Evolutionary conservation across 176 grass and related monocot species (phyloP).

Genomic region (Leersia perrieri): DNA sequence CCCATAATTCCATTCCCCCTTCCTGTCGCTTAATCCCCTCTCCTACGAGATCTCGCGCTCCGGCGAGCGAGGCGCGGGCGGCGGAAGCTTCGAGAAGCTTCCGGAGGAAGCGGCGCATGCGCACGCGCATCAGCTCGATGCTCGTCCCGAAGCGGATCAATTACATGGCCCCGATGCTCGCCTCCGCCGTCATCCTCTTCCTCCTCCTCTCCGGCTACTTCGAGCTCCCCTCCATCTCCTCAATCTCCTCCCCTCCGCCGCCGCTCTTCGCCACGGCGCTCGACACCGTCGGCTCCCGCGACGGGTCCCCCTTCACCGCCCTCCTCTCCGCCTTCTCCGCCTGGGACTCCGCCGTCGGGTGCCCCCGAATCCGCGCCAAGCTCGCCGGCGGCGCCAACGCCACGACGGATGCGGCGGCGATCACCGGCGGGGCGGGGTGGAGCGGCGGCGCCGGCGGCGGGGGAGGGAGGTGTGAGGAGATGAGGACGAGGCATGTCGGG

Average conservation of each 20-base stretch:
- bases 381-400: conserved; percentile 25
- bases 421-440: conserved; percentile 36
- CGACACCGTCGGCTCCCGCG: conserved; percentile 53
- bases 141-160: conserved; percentile 62
- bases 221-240: conserved; percentile 60
- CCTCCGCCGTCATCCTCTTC: conserved; percentile 48
- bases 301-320: conserved; percentile 41
- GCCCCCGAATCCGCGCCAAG: conserved; percentile 58
- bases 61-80: conserved; percentile 9
- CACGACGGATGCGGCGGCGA: background rate
- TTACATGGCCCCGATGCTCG: conserved; percentile 73
- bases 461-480: conserved; percentile 20
- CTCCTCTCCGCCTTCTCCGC: conserved; percentile 52
- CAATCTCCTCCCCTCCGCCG: conserved; percentile 33
- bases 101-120: no score
- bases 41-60: conserved; percentile 29
- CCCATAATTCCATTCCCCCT: background rate
- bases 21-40: background rate
- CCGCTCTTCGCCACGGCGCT: conserved; percentile 35
- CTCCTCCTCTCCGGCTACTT: conserved; percentile 63
- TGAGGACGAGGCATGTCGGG: conserved; percentile 44
- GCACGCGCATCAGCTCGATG: conserved; percentile 25
- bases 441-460: conserved; percentile 29
- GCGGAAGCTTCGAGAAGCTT: background rate
- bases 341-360: conserved; percentile 72